Percentiles rank a stretch among this genome's conserved stretches.
Conservation (phyloP, 108 stramenopile genomes). For the Skeletonema tropicum region DNA sequence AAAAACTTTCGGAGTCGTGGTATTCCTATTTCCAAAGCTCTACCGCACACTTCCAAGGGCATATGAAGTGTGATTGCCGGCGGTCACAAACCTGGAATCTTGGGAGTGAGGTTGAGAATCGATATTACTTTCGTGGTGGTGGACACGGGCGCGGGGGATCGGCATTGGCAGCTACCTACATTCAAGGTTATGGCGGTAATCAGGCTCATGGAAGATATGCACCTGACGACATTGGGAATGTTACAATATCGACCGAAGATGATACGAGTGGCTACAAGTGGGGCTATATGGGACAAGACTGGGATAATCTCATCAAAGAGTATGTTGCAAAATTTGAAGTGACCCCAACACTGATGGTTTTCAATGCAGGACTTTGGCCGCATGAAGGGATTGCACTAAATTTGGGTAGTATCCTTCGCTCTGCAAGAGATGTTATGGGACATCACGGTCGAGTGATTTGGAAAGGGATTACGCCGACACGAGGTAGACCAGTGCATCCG, state of each 20-base stretch:
- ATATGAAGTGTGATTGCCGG: conserved; percentile 6
- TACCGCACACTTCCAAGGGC: not conserved
- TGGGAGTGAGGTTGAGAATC: conserved; percentile 2
- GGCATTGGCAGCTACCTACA: not conserved
- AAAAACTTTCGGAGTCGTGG: conserved; percentile 4
- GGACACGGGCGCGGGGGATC: too few relatives aligned
- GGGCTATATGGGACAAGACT: conserved; percentile 2
- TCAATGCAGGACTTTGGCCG: conserved; percentile 11
- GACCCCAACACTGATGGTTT: not conserved
- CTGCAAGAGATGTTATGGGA: not conserved
- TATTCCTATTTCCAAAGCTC: not conserved
- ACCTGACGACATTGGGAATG: not conserved
- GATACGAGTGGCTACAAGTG: not conserved
- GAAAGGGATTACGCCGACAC: not conserved
- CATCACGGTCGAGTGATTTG: not conserved
- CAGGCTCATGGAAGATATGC: not conserved
- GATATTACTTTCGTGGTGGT: not conserved
- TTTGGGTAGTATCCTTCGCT: not conserved
- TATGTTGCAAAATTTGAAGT: not conserved
- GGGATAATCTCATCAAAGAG: not conserved
- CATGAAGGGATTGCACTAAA: not conserved
- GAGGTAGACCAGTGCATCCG: not conserved
- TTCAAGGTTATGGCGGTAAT: not conserved
- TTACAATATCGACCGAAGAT: not conserved
- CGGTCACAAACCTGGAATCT: not conserved